These are phyloP conservation scores for Penicillium italicum DNA, from an alignment of 2,329 filamentous ascomycete genomes.

Conservation along the genomic window DNA sequence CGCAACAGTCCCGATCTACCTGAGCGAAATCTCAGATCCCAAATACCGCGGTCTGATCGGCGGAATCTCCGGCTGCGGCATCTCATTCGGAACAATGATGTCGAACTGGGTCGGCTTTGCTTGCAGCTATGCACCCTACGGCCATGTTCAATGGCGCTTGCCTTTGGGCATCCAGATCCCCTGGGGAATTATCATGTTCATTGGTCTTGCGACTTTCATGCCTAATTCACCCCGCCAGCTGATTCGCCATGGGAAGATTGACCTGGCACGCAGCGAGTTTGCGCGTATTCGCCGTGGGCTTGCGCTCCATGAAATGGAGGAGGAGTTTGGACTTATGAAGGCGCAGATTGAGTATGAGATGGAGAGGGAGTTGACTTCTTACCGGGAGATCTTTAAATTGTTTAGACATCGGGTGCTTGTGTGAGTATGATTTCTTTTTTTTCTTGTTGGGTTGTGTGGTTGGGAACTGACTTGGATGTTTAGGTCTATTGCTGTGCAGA, in stretches of 20 bases:
- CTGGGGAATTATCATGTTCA: slow-evolving; percentile 54
- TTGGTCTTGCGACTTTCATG: slow-evolving; percentile 55
- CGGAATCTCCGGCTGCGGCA: slow-evolving; percentile 53
- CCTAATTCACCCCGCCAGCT: slow-evolving; percentile 55
- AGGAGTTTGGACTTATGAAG: slow-evolving; percentile 55
- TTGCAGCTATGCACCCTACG: slow-evolving; percentile 53
- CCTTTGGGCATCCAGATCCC: slow-evolving; percentile 55
- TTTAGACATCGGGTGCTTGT: slow-evolving; percentile 53
- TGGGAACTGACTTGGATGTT: slow-evolving; percentile 11
- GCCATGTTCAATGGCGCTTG: slow-evolving; percentile 53
- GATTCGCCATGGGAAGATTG: slow-evolving; percentile 49
- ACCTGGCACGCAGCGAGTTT: slow-evolving; percentile 50
- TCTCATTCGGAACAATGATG: slow-evolving; percentile 54
- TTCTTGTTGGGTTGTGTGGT: not conserved
- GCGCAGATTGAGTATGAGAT: slow-evolving; percentile 57
- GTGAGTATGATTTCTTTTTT: slow-evolving; percentile 27
- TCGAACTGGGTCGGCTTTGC: slow-evolving; percentile 59
- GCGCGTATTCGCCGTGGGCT: slow-evolving; percentile 48
- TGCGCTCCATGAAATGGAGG: slow-evolving; percentile 42
- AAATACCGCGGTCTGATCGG: slow-evolving; percentile 52
- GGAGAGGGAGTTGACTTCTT: slow-evolving; percentile 53
- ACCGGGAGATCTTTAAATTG: slow-evolving; percentile 51
- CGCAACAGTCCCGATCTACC: slow-evolving; percentile 54
- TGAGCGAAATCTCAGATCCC: slow-evolving; percentile 53
- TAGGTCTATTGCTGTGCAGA: slow-evolving; percentile 54